These are phyloP conservation scores for Solanum chilense DNA, from an alignment of 257 asterid genomes.

Conservation along the genomic window DNA sequence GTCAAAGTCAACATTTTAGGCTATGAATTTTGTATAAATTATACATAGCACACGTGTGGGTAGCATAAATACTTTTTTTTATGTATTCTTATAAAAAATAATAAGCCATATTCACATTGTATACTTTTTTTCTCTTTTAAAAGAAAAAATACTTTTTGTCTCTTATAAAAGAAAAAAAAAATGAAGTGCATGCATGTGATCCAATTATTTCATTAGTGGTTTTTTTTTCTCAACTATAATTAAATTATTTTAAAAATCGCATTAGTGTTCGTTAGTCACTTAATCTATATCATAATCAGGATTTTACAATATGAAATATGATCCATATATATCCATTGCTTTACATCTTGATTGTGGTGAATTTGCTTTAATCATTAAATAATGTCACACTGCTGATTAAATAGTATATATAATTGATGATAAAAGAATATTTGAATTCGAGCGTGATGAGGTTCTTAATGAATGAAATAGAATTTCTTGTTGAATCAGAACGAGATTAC, in stretches of 20 bases:
- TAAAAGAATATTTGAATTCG: too few species aligned
- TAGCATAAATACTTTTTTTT: not conserved
- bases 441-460: accelerated
- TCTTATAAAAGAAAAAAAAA: too few species aligned
- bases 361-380: not conserved
- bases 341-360: not conserved
- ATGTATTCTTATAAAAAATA: not conserved
- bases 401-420: accelerated
- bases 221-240: not conserved
- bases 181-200: not conserved
- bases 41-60: not conserved
- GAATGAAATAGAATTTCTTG: too few species aligned
- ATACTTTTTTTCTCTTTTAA: too few species aligned
- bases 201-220: not conserved
- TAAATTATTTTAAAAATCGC: not conserved
- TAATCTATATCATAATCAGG: not conserved
- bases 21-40: not conserved
- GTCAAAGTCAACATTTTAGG: slow-evolving; percentile 17
- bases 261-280: not conserved
- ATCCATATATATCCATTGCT: not conserved
- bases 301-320: not conserved
- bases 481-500: not conserved
- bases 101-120: not conserved
- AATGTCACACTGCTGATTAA: not conserved
- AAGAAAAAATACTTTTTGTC: too few species aligned